phyloP scores from a whole-genome alignment of 2,329 filamentous ascomycete genomes.

The Colletotrichum agaves region DNA sequence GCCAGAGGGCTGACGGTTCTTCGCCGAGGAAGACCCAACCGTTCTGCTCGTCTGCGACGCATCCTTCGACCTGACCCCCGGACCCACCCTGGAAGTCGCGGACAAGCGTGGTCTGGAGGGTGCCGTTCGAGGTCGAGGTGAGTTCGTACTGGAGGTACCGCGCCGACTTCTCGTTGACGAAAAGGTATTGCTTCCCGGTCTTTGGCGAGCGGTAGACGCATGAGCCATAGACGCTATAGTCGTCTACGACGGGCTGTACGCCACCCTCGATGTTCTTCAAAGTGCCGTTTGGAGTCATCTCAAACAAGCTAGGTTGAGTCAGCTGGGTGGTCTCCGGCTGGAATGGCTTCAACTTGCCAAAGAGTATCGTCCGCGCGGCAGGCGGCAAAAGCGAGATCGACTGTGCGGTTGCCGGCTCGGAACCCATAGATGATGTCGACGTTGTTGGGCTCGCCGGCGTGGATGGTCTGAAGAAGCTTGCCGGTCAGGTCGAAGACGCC shows the following conservation, averaged over 20 bases:
- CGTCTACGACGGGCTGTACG: constrained; percentile 55
- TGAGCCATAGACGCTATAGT: constrained; percentile 62
- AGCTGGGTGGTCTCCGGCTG: rapidly evolving
- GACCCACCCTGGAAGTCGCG: constrained; percentile 62
- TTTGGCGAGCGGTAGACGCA: constrained; percentile 60
- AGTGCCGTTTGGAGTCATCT: constrained; percentile 58
- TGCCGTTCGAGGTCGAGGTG: constrained; percentile 51
- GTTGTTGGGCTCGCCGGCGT: constrained; percentile 62
- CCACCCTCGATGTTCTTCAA: constrained; percentile 56
- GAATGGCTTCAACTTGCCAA: constrained; percentile 51
- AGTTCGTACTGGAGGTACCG: constrained; percentile 66
- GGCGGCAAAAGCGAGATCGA: constrained; percentile 62
- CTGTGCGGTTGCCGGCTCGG: constrained; percentile 51
- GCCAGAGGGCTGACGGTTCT: constrained; percentile 62
- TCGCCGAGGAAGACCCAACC: constrained; percentile 63
- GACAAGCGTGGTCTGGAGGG: constrained; percentile 58
- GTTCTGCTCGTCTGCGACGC: constrained; percentile 62
- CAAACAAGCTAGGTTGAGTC: constrained; percentile 53
- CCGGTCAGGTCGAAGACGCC: constrained; percentile 61
- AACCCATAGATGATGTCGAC: constrained; percentile 65
- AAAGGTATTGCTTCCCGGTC: constrained; percentile 62
- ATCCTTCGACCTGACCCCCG: constrained; percentile 65
- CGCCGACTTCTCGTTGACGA: constrained; percentile 64
- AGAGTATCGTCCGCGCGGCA: constrained; percentile 63
- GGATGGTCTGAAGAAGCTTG: constrained; percentile 56